These are phyloP conservation scores for Dillenia suffruticosa DNA, from an alignment of 164 flowering plant species.

Conservation along the genomic window DNA sequence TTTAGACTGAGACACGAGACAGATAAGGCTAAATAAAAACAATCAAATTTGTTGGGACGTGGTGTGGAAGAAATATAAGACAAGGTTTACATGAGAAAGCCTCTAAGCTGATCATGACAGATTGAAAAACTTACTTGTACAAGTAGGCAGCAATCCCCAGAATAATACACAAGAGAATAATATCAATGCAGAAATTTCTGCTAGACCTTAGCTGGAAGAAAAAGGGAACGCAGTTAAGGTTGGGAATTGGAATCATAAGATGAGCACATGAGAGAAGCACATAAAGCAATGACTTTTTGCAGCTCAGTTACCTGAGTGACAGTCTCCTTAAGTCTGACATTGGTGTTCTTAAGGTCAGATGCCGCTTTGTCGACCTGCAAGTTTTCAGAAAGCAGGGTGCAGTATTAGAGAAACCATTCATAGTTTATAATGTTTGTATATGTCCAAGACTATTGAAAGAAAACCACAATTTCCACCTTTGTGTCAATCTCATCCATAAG, in stretches of 20 bases:
- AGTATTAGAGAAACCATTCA: no score
- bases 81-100: neutral
- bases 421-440: no score
- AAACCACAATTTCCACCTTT: constrained; percentile 46
- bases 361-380: constrained; percentile 87
- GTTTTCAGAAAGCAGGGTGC: neutral
- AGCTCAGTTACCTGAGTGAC: constrained; percentile 65
- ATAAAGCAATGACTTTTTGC: neutral
- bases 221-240: neutral
- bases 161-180: constrained; percentile 73
- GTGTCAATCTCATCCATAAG: constrained; percentile 91
- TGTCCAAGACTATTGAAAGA: neutral
- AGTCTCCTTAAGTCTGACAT: constrained; percentile 91
- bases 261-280: constrained; percentile 1
- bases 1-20: no score
- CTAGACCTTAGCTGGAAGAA: constrained; percentile 84
- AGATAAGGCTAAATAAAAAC: neutral
- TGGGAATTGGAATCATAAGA: neutral
- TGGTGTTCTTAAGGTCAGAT: constrained; percentile 91
- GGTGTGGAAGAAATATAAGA: no score
- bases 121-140: constrained; percentile 71
- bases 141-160: constrained; percentile 93
- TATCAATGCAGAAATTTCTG: constrained; percentile 93
- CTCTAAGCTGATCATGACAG: neutral
- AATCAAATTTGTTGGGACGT: neutral